Evolutionary conservation across 169 alveolate genomes (phyloP).

Genomic region (Cyclospora cayetanensis): DNA sequence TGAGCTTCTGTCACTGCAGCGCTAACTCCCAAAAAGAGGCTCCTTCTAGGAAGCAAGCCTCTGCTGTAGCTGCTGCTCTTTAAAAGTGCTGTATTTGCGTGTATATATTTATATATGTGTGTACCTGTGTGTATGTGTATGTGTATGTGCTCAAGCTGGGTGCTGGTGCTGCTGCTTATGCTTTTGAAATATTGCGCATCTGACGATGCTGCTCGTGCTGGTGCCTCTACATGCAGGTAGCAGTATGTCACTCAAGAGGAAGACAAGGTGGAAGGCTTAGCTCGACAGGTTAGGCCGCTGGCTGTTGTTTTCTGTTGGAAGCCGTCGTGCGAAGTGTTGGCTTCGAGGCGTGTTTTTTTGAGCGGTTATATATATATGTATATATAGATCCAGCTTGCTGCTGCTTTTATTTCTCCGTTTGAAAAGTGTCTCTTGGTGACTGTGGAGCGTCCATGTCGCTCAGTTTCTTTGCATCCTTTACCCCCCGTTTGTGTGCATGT

Average conservation of each 20-base stretch:
- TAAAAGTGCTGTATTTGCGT: no score
- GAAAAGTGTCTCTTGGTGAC: no score
- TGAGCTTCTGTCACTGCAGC: neutral
- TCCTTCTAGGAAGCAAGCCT: neutral
- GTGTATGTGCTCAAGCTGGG: neutral
- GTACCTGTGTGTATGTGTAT: neutral
- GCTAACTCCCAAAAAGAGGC: neutral
- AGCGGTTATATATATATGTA: neutral
- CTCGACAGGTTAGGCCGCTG: no score
- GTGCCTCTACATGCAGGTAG: slow-evolving; percentile 25
- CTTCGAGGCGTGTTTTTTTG: neutral
- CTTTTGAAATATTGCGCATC: neutral
- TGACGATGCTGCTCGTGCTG: neutral
- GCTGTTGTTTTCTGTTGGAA: no score
- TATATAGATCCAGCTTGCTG: neutral
- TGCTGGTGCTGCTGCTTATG: neutral
- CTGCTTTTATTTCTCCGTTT: neutral
- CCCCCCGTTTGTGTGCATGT: no score
- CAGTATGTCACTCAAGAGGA: slow-evolving; percentile 36
- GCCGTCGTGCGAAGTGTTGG: no score
- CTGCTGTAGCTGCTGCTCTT: neutral
- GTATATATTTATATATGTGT: neutral
- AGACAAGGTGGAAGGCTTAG: no score
- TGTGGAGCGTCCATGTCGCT: no score
- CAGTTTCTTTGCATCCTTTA: no score